Conservation (phyloP, 805 yeast species). For the Lipomyces kockii region DNA sequence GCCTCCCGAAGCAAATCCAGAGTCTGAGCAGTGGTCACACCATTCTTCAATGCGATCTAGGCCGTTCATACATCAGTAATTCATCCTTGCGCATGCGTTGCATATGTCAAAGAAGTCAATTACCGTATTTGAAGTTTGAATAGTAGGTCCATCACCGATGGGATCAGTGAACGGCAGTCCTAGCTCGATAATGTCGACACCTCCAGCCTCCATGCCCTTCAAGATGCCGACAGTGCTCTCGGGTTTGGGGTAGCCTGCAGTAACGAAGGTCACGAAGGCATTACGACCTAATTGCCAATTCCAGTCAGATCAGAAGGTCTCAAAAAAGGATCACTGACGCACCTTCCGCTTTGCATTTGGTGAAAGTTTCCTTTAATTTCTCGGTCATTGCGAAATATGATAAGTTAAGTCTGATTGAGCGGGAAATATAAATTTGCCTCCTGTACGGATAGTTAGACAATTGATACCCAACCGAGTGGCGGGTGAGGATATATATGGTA, state of each 20-base stretch:
- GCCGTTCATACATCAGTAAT: background rate
- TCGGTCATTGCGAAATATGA: conserved; percentile 23
- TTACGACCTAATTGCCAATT: conserved; percentile 59
- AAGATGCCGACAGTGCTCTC: conserved; percentile 87
- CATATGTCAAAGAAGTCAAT: background rate
- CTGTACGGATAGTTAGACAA: background rate
- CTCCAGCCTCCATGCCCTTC: conserved; percentile 90
- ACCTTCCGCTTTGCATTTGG: conserved; percentile 35
- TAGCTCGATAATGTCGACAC: conserved; percentile 91
- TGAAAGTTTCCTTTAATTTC: conserved; percentile 19
- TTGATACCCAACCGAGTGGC: background rate
- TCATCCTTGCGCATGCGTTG: background rate
- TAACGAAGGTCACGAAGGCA: conserved; percentile 88
- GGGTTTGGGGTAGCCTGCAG: conserved; percentile 90
- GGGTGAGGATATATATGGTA: background rate
- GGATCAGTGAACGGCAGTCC: conserved; percentile 99
- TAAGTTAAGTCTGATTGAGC: too few relatives aligned
- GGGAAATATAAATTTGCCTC: background rate
- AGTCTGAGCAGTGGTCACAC: conserved; percentile 70
- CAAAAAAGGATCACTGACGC: background rate
- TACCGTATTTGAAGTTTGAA: conserved; percentile 80
- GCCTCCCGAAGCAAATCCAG: conserved; percentile 76
- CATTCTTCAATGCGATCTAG: conserved; percentile 73
- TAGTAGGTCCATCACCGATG: conserved; percentile 98
- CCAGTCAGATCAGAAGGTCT: background rate